phyloP scores from a whole-genome alignment of 2,329 filamentous ascomycete species.

The Fusarium metavorans region DNA sequence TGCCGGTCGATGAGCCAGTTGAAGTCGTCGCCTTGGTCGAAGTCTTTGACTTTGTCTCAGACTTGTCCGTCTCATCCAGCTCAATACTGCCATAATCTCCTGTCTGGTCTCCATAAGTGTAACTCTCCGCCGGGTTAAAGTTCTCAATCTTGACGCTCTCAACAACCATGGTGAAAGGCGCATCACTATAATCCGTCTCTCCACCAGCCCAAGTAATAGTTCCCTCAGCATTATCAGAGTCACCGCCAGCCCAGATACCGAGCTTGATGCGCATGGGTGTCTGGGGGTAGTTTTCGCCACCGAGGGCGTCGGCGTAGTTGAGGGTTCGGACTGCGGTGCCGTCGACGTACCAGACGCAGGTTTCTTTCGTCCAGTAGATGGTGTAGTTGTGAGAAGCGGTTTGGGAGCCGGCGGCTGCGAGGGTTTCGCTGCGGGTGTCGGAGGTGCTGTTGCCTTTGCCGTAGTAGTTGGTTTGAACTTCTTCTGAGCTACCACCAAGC shows the following conservation, averaged over 20 bases:
- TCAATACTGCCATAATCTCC: slow-evolving; percentile 44
- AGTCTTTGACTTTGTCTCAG: slow-evolving; percentile 1
- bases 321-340: slow-evolving; percentile 49
- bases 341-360: slow-evolving; percentile 71
- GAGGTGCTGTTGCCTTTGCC: slow-evolving; percentile 72
- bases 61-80: slow-evolving; percentile 25
- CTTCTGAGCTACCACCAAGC: slow-evolving; percentile 71
- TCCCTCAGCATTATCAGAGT: slow-evolving; percentile 61
- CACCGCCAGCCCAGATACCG: slow-evolving; percentile 64
- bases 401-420: slow-evolving; percentile 44
- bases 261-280: slow-evolving; percentile 76
- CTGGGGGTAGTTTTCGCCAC: slow-evolving; percentile 70
- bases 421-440: slow-evolving; percentile 45
- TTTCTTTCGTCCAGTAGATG: slow-evolving; percentile 73
- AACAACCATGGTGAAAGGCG: slow-evolving; percentile 71
- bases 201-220: slow-evolving; percentile 78
- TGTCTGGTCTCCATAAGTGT: slow-evolving; percentile 42
- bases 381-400: slow-evolving; percentile 70
- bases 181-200: slow-evolving; percentile 50
- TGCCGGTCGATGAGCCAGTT: slow-evolving; percentile 9
- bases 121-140: slow-evolving; percentile 49
- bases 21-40: not conserved
- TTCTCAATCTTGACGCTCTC: slow-evolving; percentile 59
- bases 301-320: slow-evolving; percentile 58
- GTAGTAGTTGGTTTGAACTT: slow-evolving; percentile 85